These are phyloP conservation scores for Calophaca sinica DNA, from an alignment of 306 rosid species.

Conservation along the genomic window DNA sequence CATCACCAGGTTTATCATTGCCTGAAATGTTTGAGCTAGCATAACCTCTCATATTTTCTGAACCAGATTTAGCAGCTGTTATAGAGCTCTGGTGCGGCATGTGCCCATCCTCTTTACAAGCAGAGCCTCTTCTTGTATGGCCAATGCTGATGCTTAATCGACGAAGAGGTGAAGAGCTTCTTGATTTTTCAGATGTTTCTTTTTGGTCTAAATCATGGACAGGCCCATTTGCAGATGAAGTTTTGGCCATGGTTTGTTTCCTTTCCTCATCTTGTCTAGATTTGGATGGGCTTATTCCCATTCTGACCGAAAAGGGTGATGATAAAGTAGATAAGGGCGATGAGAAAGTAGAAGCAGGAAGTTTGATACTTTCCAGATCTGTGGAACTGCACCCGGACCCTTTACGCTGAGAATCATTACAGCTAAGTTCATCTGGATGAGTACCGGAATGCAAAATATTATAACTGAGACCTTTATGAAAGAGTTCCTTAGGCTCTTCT, in stretches of 20 bases:
- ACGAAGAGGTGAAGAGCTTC: slow-evolving; percentile 83
- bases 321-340: slow-evolving; percentile 45
- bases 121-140: slow-evolving; percentile 60
- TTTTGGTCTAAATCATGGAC: slow-evolving; percentile 45
- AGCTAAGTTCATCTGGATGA: slow-evolving; percentile 52
- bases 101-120: slow-evolving; percentile 58
- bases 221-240: slow-evolving; percentile 43
- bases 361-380: slow-evolving; percentile 44
- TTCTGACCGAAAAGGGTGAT: slow-evolving; percentile 42
- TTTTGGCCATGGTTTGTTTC: slow-evolving; percentile 45
- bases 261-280: slow-evolving; percentile 54
- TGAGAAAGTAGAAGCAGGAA: slow-evolving; percentile 51
- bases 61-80: slow-evolving; percentile 50
- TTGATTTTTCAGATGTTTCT: slow-evolving; percentile 61
- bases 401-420: slow-evolving; percentile 51
- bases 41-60: slow-evolving; percentile 51
- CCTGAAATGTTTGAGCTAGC: slow-evolving; percentile 55
- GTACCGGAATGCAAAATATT: slow-evolving; percentile 52
- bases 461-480: slow-evolving; percentile 44
- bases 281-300: slow-evolving; percentile 61
- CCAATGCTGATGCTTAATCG: slow-evolving; percentile 65
- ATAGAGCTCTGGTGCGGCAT: slow-evolving; percentile 49
- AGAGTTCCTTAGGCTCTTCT: slow-evolving; percentile 54
- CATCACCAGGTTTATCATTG: slow-evolving; percentile 57
- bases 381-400: slow-evolving; percentile 47